Base-by-base conservation (phyloP, 768 basidiomycete genomes). In the Tubosaeta sp. region DNA sequence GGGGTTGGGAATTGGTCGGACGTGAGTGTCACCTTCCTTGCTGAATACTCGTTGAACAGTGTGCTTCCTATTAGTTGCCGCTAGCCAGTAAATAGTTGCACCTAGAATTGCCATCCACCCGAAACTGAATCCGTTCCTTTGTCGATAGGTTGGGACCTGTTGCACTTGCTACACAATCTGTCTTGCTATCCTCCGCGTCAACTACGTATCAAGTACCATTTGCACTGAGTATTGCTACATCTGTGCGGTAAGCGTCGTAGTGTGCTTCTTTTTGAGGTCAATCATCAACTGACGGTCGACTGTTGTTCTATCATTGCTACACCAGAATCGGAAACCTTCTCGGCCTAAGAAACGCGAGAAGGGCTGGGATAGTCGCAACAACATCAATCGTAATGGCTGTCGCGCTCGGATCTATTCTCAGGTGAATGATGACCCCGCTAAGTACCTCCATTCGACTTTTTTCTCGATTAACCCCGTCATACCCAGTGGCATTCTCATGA, bases 1-100 rank as follows among this genome's bases (percentile, higher is more conserved):
- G 95, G 93, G 85, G 88, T 35, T 95, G 95, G 95, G 94, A 97
- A 70, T 77, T 92, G 6, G 70, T 88, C 31, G 85, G 84, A 22
- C 72, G 67, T 69, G 51, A 59, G 67, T 60, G 6, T 22, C 22
- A 22, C 22, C 22, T 22, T 22, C 22, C 22, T 22, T 22, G 22
- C 22, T 22, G 22, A 22, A 22, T 22, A 22, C 22, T 22, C 22
- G 22, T 22, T 22, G 22, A 22, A 22, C 22, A 22, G 22, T 22
- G 22, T 22, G 22, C 22, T 22, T 22, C 22, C 22, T 22, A 22
- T 22, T 22, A 22, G 22, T 22, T 22, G 79, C 81, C 14, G 79
- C 79, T 35, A 82, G 80, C 60, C 65, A 78, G 80, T 80, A 57
- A 62, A 69, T 57, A 2, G 3, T 53, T 4, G 1, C 19, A 6